Evolutionary conservation across 2,329 filamentous ascomycete species (phyloP).

Genomic region (Setomelanomma holmii): DNA sequence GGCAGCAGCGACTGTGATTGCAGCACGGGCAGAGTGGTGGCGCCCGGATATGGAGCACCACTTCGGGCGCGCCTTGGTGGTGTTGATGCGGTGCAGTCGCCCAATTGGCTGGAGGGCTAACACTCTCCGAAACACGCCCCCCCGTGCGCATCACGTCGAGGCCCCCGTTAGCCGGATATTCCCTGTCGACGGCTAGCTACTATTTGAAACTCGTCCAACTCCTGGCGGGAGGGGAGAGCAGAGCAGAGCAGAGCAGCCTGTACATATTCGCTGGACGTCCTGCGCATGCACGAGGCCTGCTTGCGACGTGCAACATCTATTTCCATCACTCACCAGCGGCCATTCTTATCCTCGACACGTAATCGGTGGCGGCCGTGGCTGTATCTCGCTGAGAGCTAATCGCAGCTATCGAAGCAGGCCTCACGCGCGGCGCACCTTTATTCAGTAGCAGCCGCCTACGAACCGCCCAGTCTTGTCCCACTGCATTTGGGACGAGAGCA

Average conservation of each 20-base stretch:
- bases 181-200: slow-evolving; percentile 19
- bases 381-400: slow-evolving; percentile 11
- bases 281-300: neutral
- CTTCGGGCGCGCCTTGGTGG: neutral
- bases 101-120: slow-evolving; percentile 1
- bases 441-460: slow-evolving; percentile 4
- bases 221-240: slow-evolving; percentile 10
- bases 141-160: slow-evolving; percentile 3
- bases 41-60: neutral
- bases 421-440: slow-evolving; percentile 2
- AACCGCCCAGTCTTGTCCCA: neutral
- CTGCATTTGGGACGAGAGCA: neutral
- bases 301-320: neutral
- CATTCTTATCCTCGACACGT: neutral
- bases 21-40: slow-evolving; percentile 5
- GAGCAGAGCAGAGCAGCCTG: neutral
- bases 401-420: slow-evolving; percentile 4
- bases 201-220: slow-evolving; percentile 25
- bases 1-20: slow-evolving; percentile 2
- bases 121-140: slow-evolving; percentile 10
- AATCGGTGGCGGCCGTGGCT: slow-evolving; percentile 6
- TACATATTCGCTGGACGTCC: neutral
- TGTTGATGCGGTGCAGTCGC: neutral
- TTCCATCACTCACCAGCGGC: neutral
- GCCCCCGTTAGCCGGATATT: slow-evolving; percentile 9